These are phyloP conservation scores for Fusarium dimerum DNA, from an alignment of 2,329 filamentous ascomycete species.

Conservation along the genomic window DNA sequence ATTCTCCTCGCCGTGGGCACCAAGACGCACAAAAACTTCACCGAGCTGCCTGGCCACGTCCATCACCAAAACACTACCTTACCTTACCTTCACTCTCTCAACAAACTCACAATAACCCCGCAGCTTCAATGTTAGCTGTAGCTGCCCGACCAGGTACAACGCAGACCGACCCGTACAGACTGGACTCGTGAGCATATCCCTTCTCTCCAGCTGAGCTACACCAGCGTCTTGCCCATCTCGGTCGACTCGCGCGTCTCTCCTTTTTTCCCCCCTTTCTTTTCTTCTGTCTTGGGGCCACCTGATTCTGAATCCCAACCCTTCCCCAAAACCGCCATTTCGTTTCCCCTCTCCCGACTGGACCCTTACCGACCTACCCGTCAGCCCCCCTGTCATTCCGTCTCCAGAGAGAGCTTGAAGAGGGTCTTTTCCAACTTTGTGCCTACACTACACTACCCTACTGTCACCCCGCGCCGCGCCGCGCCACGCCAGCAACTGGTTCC, in stretches of 20 bases:
- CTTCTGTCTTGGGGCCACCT: slow-evolving; percentile 21
- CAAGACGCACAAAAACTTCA: neutral
- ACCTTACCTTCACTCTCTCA: neutral
- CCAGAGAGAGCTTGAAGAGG: neutral
- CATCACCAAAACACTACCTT: neutral
- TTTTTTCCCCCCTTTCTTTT: slow-evolving; percentile 13
- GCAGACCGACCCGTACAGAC: neutral
- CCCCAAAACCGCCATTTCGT: slow-evolving; percentile 5
- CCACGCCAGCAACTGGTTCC: slow-evolving; percentile 21
- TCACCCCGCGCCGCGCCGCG: slow-evolving; percentile 22
- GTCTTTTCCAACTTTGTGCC: neutral
- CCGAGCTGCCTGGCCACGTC: neutral
- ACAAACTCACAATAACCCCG: neutral
- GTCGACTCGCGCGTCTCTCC: slow-evolving; percentile 13
- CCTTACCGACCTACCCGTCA: slow-evolving; percentile 7
- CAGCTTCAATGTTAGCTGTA: slow-evolving; percentile 1
- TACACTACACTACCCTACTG: slow-evolving; percentile 24
- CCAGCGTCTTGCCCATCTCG: slow-evolving; percentile 15
- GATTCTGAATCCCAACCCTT: neutral
- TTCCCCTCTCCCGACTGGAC: slow-evolving; percentile 4
- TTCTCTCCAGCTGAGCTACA: slow-evolving; percentile 19
- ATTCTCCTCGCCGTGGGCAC: neutral
- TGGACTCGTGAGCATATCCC: slow-evolving; percentile 14
- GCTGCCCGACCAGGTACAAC: slow-evolving; percentile 2
- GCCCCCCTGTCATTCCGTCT: neutral